Conservation (phyloP, 495 filamentous ascomycete genomes). For the Elasticomyces elasticus region DNA sequence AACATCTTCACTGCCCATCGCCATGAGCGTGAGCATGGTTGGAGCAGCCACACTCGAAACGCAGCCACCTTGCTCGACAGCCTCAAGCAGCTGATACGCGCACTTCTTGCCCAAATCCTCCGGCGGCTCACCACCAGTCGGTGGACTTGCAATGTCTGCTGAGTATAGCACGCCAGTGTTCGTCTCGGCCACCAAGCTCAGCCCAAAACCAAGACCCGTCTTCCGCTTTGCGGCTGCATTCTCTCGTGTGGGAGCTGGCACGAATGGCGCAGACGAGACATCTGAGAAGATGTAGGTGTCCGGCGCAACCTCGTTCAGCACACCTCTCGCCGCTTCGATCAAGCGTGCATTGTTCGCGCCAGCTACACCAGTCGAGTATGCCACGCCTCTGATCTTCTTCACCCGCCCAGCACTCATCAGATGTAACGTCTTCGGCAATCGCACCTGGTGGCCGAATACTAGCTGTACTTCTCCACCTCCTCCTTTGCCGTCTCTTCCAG, state of each 20-base stretch:
- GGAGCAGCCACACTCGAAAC: slow-evolving; percentile 56
- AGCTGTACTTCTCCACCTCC: slow-evolving; percentile 89
- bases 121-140: slow-evolving; percentile 67
- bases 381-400: slow-evolving; percentile 82
- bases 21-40: slow-evolving; percentile 80
- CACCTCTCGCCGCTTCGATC: slow-evolving; percentile 80
- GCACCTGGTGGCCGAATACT: slow-evolving; percentile 80
- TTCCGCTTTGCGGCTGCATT: slow-evolving; percentile 54
- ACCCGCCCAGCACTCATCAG: slow-evolving; percentile 74
- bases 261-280: slow-evolving; percentile 60
- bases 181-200: slow-evolving; percentile 84
- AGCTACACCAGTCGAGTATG: slow-evolving; percentile 80
- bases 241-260: slow-evolving; percentile 51
- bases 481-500: slow-evolving; percentile 59
- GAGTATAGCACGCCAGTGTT: slow-evolving; percentile 75
- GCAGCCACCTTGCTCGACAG: slow-evolving; percentile 71
- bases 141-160: slow-evolving; percentile 74
- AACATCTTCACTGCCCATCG: slow-evolving; percentile 77
- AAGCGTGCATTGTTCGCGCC: slow-evolving; percentile 88
- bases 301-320: slow-evolving; percentile 72
- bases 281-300: slow-evolving; percentile 84
- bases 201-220: slow-evolving; percentile 76
- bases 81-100: slow-evolving; percentile 80
- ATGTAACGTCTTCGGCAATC: slow-evolving; percentile 89
- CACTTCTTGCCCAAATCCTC: slow-evolving; percentile 84